Conservation (phyloP, 2,329 filamentous ascomycete species). For the Fusarium euwallaceae region DNA sequence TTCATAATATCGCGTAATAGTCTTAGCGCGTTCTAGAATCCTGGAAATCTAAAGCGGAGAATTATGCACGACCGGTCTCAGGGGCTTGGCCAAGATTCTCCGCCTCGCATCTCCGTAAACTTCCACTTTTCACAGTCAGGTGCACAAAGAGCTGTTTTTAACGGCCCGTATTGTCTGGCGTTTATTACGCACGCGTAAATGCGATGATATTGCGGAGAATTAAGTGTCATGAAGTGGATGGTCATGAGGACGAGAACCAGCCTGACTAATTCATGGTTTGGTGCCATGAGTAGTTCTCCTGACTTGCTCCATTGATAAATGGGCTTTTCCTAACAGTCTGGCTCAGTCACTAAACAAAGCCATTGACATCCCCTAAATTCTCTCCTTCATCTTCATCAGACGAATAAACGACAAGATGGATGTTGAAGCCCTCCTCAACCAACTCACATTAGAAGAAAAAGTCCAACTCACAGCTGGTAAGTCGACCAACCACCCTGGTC, state of each 20-base stretch:
- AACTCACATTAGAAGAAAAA: constrained; percentile 35
- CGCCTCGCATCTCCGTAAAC: neutral
- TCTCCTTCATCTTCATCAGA: neutral
- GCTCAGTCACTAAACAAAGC: neutral
- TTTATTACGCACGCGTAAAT: neutral
- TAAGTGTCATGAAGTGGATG: neutral
- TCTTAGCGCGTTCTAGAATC: neutral
- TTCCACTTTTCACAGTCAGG: neutral
- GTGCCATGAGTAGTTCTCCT: neutral
- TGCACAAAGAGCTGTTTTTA: neutral
- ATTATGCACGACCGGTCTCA: neutral
- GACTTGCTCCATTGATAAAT: neutral
- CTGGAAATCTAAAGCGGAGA: neutral
- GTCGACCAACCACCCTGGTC: neutral
- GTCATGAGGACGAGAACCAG: neutral
- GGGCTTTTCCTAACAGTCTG: neutral
- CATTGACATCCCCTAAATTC: neutral
- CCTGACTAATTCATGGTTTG: neutral
- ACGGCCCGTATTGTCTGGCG: neutral
- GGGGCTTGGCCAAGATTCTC: neutral
- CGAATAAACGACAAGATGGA: constrained; percentile 16
- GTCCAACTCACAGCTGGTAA: constrained; percentile 27
- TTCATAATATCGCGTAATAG: neutral
- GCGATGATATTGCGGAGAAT: neutral
- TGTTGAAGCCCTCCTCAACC: constrained; percentile 25